Evolutionary conservation across 1,139 yeast species (phyloP).

Genomic region (Magnusiomyces clavatus): DNA sequence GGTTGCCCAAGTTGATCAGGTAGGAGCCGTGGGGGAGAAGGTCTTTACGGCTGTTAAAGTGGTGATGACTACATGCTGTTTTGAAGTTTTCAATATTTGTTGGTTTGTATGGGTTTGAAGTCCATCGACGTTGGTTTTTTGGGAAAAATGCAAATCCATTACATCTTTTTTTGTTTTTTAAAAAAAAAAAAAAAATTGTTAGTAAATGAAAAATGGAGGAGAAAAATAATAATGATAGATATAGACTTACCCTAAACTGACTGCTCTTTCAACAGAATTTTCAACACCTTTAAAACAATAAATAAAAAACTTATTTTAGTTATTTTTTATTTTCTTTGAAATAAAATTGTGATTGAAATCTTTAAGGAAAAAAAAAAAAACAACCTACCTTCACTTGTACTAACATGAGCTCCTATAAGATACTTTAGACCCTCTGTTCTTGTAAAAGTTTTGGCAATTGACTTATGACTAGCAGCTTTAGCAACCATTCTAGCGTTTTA

Average conservation of each 20-base stretch:
- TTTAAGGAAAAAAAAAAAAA: conserved; percentile 7
- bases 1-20: conserved; percentile 85
- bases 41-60: conserved; percentile 59
- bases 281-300: conserved; percentile 41
- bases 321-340: background rate
- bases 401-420: conserved; percentile 32
- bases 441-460: background rate
- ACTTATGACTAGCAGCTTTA: background rate
- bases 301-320: background rate
- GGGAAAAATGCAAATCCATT: conserved; percentile 86
- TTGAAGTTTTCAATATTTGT: conserved; percentile 64
- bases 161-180: no score
- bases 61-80: conserved; percentile 49
- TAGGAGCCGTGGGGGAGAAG: conserved; percentile 93
- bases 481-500: no score
- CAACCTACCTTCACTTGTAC: conserved; percentile 28
- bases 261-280: conserved; percentile 68
- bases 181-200: background rate
- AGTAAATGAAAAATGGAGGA: background rate
- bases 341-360: no score
- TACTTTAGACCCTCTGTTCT: conserved; percentile 16
- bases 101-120: conserved; percentile 61
- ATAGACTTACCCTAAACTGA: conserved; percentile 52
- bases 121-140: conserved; percentile 90
- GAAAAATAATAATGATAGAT: background rate